Evolutionary conservation across 2,329 filamentous ascomycete genomes (phyloP).

Genomic region (Exophiala lecanii-corni): DNA sequence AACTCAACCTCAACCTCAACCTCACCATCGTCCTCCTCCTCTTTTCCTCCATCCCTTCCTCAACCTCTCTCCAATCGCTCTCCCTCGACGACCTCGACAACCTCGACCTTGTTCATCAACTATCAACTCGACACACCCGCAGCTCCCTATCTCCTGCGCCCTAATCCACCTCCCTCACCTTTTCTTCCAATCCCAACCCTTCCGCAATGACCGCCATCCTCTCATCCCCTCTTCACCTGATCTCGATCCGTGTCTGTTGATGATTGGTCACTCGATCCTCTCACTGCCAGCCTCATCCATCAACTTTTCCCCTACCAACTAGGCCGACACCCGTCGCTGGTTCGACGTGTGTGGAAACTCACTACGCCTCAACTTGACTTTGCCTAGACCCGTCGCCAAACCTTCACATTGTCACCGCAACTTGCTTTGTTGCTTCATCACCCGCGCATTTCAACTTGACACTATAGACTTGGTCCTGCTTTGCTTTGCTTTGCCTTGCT

Average conservation of each 20-base stretch:
- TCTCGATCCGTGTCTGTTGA: slow-evolving; percentile 20
- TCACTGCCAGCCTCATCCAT: slow-evolving; percentile 9
- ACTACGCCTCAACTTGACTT: slow-evolving; percentile 1
- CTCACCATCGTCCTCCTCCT: background rate
- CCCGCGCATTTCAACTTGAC: background rate
- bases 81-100: slow-evolving; percentile 2
- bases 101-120: slow-evolving; percentile 1
- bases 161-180: slow-evolving; percentile 2
- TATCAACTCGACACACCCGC: background rate
- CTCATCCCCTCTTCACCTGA: slow-evolving; percentile 10
- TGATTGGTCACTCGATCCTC: slow-evolving; percentile 10
- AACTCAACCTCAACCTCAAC: background rate
- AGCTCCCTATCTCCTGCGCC: slow-evolving; percentile 5
- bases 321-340: slow-evolving; percentile 14
- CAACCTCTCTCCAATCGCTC: background rate
- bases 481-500: too few relatives aligned
- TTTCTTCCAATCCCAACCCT: slow-evolving; percentile 4
- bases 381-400: slow-evolving; percentile 1
- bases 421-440: background rate
- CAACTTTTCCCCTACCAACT: slow-evolving; percentile 2
- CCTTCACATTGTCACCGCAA: slow-evolving; percentile 2
- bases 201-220: slow-evolving; percentile 15
- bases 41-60: slow-evolving; percentile 1
- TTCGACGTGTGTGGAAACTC: slow-evolving; percentile 14
- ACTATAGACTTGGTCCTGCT: too few relatives aligned